A percentile compares a stretch with the other conserved stretches of the same genome.
phyloP scores from a whole-genome alignment of 1,284 basidiomycete species.

The Veloboletus limbatus region DNA sequence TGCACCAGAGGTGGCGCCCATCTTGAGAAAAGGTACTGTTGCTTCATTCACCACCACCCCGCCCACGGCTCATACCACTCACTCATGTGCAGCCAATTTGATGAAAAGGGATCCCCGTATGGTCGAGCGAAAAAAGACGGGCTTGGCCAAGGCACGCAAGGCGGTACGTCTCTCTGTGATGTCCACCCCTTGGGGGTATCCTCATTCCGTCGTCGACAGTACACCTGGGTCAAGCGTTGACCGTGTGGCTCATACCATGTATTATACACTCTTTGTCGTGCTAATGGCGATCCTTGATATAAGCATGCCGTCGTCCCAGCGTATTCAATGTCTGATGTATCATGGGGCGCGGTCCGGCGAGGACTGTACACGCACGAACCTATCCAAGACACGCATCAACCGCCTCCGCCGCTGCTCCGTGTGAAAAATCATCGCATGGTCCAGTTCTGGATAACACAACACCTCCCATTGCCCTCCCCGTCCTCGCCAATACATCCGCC shows the following conservation, averaged over 20 bases:
- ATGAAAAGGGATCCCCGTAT: conserved; percentile 91
- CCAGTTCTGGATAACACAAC: conserved; percentile 47
- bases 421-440: conserved; percentile 59
- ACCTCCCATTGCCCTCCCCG: conserved; percentile 42
- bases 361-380: conserved; percentile 32
- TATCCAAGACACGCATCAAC: conserved; percentile 41
- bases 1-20: conserved; percentile 58
- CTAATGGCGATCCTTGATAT: conserved; percentile 1
- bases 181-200: background rate
- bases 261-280: conserved; percentile 5
- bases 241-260: conserved; percentile 2
- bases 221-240: conserved; percentile 95
- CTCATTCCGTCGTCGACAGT: conserved; percentile 42
- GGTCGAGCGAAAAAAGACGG: conserved; percentile 98
- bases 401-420: conserved; percentile 34
- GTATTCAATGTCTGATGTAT: too few species aligned
- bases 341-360: too few species aligned
- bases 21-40: conserved; percentile 77
- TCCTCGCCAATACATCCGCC: conserved; percentile 34
- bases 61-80: too few species aligned
- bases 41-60: too few species aligned
- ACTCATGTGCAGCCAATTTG: conserved; percentile 91
- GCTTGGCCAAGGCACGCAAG: conserved; percentile 88
- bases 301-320: too few species aligned
- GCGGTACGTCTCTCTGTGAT: conserved; percentile 61